Base-by-base conservation (phyloP, 768 basidiomycete genomes). In the Asterophora lycoperdoides region DNA sequence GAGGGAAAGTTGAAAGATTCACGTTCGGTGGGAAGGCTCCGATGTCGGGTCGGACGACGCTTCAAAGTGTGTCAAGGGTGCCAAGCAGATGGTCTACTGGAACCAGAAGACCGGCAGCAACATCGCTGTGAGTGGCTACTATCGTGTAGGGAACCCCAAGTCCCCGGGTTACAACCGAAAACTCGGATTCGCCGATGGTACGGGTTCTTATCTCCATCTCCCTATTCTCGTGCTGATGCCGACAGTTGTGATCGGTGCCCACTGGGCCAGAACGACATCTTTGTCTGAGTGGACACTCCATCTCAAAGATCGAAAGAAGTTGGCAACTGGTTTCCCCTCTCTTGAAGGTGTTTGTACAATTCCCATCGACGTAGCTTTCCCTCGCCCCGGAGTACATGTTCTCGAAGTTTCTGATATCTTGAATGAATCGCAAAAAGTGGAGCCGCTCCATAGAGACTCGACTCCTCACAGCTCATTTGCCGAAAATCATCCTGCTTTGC, bases 21-120 rank as follows among this genome's bases (percentile, higher is more conserved):
- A 28, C 3, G 23, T 23, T 23, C 35, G 35, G 18, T n/a, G n/a
- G n/a, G n/a, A n/a, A n/a, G n/a, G n/a, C n/a, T 29, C 17, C 33
- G 39, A 41, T 11, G 17, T 33, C 45, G 14, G 17, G 17, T 48
- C 23, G 42, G 13, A 67, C 35, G 64, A 79, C 46, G 60, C 64
- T 3, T 56, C 56, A 6, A 64, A 57, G 18, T 80, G 79, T 53
- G 63, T 64, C 17, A 64, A 70, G 53, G 79, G 78, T 37, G 66
- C 79, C 3, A 79, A 79, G 53, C 78, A 80, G 66, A 74, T 79
- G 73, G 53, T 80, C 35, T 74, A 72, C 59, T 80, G 77, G 77
- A 69, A 80, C 54, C 77, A 79, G 57, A 38, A 44, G 0, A 66
- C 69, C 2, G 74, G 77, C 2, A 72, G 78, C 59, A 80, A 79